A percentile compares a stretch with the other conserved stretches of the same genome.
phyloP scores from a whole-genome alignment of 2,329 filamentous ascomycete genomes.

The Helotiales sp. region DNA sequence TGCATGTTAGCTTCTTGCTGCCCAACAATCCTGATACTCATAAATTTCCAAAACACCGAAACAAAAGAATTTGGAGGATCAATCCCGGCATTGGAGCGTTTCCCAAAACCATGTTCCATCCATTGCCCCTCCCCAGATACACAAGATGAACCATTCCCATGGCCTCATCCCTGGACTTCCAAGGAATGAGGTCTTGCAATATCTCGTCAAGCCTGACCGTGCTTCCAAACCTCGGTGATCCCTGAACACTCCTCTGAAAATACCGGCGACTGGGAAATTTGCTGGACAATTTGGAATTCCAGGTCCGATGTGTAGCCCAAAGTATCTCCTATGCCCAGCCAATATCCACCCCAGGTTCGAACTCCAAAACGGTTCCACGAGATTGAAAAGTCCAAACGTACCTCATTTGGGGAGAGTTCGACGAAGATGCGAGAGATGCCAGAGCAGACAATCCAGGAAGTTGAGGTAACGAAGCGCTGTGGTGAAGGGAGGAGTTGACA shows the following conservation, averaged over 20 bases:
- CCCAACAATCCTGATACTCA: background rate
- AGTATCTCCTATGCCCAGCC: slow-evolving; percentile 2
- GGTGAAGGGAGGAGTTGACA: slow-evolving; percentile 49
- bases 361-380: slow-evolving; percentile 25
- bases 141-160: background rate
- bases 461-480: slow-evolving; percentile 47
- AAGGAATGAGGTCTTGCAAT: background rate
- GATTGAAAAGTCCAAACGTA: slow-evolving; percentile 45
- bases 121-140: slow-evolving; percentile 8
- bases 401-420: slow-evolving; percentile 56
- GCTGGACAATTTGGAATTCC: background rate
- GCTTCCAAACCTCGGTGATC: slow-evolving; percentile 3
- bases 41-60: slow-evolving; percentile 1
- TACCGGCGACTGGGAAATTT: background rate
- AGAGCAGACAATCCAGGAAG: slow-evolving; percentile 64
- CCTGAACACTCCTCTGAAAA: background rate
- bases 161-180: slow-evolving; percentile 9
- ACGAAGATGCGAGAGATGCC: slow-evolving; percentile 57
- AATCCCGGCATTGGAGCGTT: background rate
- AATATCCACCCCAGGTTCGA: slow-evolving; percentile 16
- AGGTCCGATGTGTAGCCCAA: background rate
- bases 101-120: background rate
- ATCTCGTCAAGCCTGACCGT: background rate
- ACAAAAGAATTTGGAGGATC: background rate
- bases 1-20: slow-evolving; percentile 32